Base-by-base conservation (phyloP, 225 moss, liverwort and hornwort species). In the Climacium dendroides region DNA sequence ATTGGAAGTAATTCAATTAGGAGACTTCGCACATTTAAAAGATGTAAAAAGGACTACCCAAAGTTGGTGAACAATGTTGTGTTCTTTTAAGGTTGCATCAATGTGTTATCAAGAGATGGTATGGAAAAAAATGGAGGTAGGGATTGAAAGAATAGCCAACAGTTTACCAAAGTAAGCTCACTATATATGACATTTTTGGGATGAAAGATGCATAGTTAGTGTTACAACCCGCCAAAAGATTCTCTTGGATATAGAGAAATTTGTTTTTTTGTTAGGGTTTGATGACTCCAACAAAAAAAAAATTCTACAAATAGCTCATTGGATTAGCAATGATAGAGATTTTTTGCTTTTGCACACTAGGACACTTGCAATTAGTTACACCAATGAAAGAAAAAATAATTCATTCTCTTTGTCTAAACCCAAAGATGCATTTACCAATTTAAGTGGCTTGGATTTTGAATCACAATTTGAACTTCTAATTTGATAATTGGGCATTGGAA, bases 31-130 rank as follows among this genome's bases (percentile, higher is more conserved):
- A 66, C 20, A 66, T 66, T 66, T 66, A 3, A 7, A n/a, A 66
- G 20, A n/a, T 66, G 12, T 22, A 66, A 66, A 4, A n/a, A 2
- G 11, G 6, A 22, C n/a, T 20, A 66, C 3, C 2, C 3, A n/a
- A n/a, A 4, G 11, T 66, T n/a, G 2, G 66, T n/a, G n/a, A 66
- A n/a, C 6, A 66, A n/a, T n/a, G 20, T n/a, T n/a, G 20, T 66
- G 11, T 66, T 20, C 19, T 20, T 2, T 11, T 0, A n/a, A 0
- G 3, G n/a, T 66, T 66, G 12, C 6, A 66, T 12, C 11, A n/a
- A 20, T n/a, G 11, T 11, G 2, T 20, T 11, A n/a, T 66, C 11
- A n/a, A 66, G 11, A n/a, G 4, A 66, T n/a, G 6, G 11, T 20
- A n/a, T 66, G 7, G 10, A n/a, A 66, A n/a, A 20, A 66, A 66